Evolutionary conservation across 306 rosid genomes (phyloP), one percentile per base, ranked within the genome.

Genomic region (Cicer cuneatum): DNA sequence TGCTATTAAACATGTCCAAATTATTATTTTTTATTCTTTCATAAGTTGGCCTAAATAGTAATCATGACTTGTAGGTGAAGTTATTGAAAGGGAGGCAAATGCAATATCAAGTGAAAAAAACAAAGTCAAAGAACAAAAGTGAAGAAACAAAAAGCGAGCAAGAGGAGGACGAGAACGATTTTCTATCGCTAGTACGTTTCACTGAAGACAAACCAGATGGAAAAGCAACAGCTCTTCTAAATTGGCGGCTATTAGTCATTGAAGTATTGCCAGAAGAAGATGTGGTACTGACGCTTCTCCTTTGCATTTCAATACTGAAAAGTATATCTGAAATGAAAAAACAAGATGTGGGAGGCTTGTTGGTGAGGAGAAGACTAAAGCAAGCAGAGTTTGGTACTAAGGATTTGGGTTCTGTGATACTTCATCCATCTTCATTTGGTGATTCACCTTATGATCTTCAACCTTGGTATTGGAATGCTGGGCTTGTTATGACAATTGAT

Each of bases 211-310:
- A 86, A 46, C 91, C 88, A 10, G 80, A 29, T 49, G 97, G 96
- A 72, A 86, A 83, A 83, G 98, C 93, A 37, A 94, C 94, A 0
- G 97, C 94, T 43, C 86, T 94, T 33, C 63, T 94, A n/a, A 91
- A 94, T 45, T 94, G 98, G 97, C 90, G 74, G 83, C 86, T 91
- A 54, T 42, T 88, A 64, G 89, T 78, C 10, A 89, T 88, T 11
- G 98, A 94, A 78, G 82, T 94, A 24, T 67, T 84, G 74, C 93
- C 97, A 0, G 97, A 91, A 84, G 97, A 93, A 83, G 98, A 93
- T 56, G 88, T 95, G 14, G 91, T 84, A 0, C 65, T 86, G 54
- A 85, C 85, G 60, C 98, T 94, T 61, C 94, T 91, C 38, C 71
- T 94, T 8, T 91, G 97, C 81, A 61, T 91, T 69, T 78, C 94